Evolutionary conservation across 495 filamentous ascomycete genomes (phyloP).

Genomic region (Talaromyces thailandensis): DNA sequence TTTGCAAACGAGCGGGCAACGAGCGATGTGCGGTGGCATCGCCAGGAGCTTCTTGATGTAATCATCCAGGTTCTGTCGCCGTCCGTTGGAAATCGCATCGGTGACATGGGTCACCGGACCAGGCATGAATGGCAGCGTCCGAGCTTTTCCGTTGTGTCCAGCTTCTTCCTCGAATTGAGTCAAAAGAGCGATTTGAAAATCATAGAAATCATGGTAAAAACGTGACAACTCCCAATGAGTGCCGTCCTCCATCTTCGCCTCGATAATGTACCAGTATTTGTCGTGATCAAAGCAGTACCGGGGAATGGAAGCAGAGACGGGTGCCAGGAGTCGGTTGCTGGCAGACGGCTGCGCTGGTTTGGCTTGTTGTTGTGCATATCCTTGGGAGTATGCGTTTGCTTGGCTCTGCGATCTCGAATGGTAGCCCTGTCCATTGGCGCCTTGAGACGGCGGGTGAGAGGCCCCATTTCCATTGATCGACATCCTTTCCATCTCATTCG

Average conservation of each 20-base stretch:
- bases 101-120: constrained; percentile 97
- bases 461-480: constrained; percentile 39
- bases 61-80: constrained; percentile 82
- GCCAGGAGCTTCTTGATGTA: constrained; percentile 87
- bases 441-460: constrained; percentile 23
- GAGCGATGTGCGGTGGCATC: constrained; percentile 75
- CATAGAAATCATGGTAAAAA: constrained; percentile 97
- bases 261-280: constrained; percentile 98
- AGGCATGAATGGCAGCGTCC: constrained; percentile 95
- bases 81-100: constrained; percentile 88
- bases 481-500: constrained; percentile 72
- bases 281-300: constrained; percentile 94
- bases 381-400: constrained; percentile 24
- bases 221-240: constrained; percentile 85
- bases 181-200: constrained; percentile 92
- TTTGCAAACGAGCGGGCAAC: constrained; percentile 71
- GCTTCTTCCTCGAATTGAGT: constrained; percentile 92
- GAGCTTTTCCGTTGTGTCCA: constrained; percentile 65
- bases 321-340: constrained; percentile 33
- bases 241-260: constrained; percentile 84
- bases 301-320: constrained; percentile 75
- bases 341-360: constrained; percentile 18
- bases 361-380: constrained; percentile 33
- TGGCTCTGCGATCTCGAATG: constrained; percentile 26
- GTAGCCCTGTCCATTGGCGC: constrained; percentile 36